Percentiles rank a stretch among this genome's conserved stretches.
Conservation (phyloP, 352 stramenopile species). For the Globisporangium paddicum region DNA sequence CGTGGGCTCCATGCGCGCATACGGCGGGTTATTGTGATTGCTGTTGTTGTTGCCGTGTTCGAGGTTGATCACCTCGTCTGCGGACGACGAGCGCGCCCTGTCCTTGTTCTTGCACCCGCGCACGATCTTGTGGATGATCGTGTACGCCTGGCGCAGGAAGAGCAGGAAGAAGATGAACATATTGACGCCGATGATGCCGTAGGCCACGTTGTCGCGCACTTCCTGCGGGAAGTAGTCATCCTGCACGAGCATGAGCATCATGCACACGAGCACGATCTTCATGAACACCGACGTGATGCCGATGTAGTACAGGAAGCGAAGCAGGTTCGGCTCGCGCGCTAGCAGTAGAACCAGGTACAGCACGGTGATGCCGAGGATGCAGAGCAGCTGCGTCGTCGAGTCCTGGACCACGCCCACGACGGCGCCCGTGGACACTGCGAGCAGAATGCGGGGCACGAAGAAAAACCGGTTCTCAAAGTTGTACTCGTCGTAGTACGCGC, state of each 20-base stretch:
- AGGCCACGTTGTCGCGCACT: slow-evolving; percentile 78
- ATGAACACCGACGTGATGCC: slow-evolving; percentile 70
- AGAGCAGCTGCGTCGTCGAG: slow-evolving; percentile 66
- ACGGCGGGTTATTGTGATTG: slow-evolving; percentile 8
- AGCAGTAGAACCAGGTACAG: slow-evolving; percentile 71
- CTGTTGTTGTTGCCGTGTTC: slow-evolving; percentile 30
- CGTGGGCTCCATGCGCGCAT: slow-evolving; percentile 18
- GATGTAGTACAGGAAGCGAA: slow-evolving; percentile 84
- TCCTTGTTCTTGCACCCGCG: slow-evolving; percentile 43
- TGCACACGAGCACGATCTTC: slow-evolving; percentile 75
- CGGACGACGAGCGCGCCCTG: slow-evolving; percentile 16
- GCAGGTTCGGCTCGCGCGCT: slow-evolving; percentile 63
- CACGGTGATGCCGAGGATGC: slow-evolving; percentile 62
- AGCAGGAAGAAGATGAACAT: slow-evolving; percentile 82
- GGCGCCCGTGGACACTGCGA: slow-evolving; percentile 62
- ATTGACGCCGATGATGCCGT: slow-evolving; percentile 83
- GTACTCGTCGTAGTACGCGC: slow-evolving; percentile 87
- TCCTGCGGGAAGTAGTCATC: slow-evolving; percentile 77
- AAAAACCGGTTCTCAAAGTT: slow-evolving; percentile 89
- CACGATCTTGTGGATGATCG: slow-evolving; percentile 67
- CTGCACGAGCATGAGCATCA: slow-evolving; percentile 77
- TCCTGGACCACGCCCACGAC: slow-evolving; percentile 69
- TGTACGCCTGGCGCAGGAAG: slow-evolving; percentile 74
- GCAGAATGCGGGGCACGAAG: slow-evolving; percentile 73
- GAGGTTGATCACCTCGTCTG: slow-evolving; percentile 43